Evolutionary conservation across 1,139 yeast species (phyloP), one percentile per base, ranked within the genome.

Genomic region (Zygosaccharomyces pseudobailii): DNA sequence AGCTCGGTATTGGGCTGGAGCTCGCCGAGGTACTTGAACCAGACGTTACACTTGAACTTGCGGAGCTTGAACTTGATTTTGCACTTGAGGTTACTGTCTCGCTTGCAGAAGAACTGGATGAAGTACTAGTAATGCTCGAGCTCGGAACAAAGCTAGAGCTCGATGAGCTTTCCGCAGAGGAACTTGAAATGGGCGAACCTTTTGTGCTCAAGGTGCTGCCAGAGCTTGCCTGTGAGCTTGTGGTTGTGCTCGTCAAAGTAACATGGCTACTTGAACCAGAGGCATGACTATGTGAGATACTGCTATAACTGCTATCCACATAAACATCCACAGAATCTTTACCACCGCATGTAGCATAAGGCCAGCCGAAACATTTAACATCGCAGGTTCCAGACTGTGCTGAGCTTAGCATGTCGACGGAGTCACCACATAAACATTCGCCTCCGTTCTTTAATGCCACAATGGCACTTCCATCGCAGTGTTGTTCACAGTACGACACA

Each of bases 311-410:
- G 20, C 33, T 38, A 34, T 58, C 55, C 5, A 68, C 63, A 54
- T 73, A 81, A 8, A 84, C 78, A 43, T 76, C 69, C 55, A 75
- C 74, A 54, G 74, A 76, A 23, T 65, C 66, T 36, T 56, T 40
- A n/a, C 87, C 87, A 56, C 92, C 92, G 67, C 92, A 84, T 21
- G 63, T 71, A 51, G 80, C 83, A 6, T 56, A 49, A 2, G 75
- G 74, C 63, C 76, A 84, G 5, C 89, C 90, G 39, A 66, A 63
- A 66, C 92, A 84, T 2, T 63, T 48, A 3, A 62, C 58, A 45
- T 72, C 57, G 68, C 92, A 84, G 28, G 71, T 71, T 46, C 67
- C 60, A 35, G 65, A 40, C 19, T 58, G 54, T 10, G 82, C 79
- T 19, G 52, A 45, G 13, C 38, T 42, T 41, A 35, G 56, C 40